These are phyloP conservation scores for Komagataea norvegica DNA, from an alignment of 1,139 yeast species.

Conservation along the genomic window DNA sequence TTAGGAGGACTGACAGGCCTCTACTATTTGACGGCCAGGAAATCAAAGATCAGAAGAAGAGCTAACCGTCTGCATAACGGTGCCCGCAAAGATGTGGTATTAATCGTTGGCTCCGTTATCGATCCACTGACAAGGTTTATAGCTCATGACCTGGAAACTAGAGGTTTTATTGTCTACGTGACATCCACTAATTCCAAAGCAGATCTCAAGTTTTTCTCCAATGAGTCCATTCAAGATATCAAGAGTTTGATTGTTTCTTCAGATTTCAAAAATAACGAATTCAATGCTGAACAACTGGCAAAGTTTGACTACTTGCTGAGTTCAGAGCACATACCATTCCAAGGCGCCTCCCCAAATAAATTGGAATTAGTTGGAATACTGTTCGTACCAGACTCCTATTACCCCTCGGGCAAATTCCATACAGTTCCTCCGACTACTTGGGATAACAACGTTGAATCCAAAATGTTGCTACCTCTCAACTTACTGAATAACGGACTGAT, in stretches of 20 bases:
- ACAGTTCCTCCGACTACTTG: slow-evolving; percentile 49
- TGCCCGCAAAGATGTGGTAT: slow-evolving; percentile 67
- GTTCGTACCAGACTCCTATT: slow-evolving; percentile 58
- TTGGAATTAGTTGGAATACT: slow-evolving; percentile 54
- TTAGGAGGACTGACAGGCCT: slow-evolving; percentile 1
- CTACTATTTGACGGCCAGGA: not conserved
- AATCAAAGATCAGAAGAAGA: slow-evolving; percentile 36
- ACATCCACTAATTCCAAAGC: slow-evolving; percentile 57
- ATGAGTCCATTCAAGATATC: slow-evolving; percentile 50
- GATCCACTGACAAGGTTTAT: slow-evolving; percentile 69
- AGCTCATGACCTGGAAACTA: slow-evolving; percentile 66
- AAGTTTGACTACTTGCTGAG: slow-evolving; percentile 37
- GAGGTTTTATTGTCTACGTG: slow-evolving; percentile 79
- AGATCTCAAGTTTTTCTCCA: slow-evolving; percentile 55
- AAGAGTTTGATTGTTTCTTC: slow-evolving; percentile 49
- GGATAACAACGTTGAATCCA: slow-evolving; percentile 44
- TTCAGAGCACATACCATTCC: slow-evolving; percentile 32
- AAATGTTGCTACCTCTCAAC: slow-evolving; percentile 45
- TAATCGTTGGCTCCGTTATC: slow-evolving; percentile 71
- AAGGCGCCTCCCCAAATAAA: slow-evolving; percentile 42
- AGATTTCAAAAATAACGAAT: slow-evolving; percentile 33
- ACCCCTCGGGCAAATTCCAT: slow-evolving; percentile 68
- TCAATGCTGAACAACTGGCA: slow-evolving; percentile 35
- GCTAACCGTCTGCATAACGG: slow-evolving; percentile 65
- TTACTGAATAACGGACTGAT: slow-evolving; percentile 55